These are phyloP conservation scores for Pseudogymnoascus sp. DNA, from an alignment of 2,329 filamentous ascomycete genomes.

Conservation along the genomic window DNA sequence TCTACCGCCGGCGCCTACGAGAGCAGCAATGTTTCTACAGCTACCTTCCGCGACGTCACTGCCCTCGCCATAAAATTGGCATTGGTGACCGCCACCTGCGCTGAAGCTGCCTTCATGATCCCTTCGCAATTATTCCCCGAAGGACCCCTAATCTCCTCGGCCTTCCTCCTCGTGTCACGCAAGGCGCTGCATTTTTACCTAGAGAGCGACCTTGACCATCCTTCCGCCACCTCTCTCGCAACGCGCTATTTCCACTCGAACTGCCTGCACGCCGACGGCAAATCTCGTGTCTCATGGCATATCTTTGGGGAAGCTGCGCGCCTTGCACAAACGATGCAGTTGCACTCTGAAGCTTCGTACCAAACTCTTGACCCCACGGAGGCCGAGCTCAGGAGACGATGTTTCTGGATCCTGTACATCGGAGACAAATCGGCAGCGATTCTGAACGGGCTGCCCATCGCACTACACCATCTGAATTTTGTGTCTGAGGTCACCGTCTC, in stretches of 20 bases:
- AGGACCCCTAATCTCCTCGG: conserved; percentile 19
- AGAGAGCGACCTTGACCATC: conserved; percentile 34
- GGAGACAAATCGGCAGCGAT: conserved; percentile 15
- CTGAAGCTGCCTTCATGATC: conserved; percentile 33
- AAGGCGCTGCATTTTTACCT: conserved; percentile 32
- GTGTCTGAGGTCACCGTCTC: conserved; percentile 32
- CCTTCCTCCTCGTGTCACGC: conserved; percentile 34
- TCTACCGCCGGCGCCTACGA: neutral
- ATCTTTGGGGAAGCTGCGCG: conserved; percentile 37
- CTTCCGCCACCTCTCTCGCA: conserved; percentile 34
- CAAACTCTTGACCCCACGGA: conserved; percentile 31
- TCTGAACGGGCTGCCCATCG: conserved; percentile 33
- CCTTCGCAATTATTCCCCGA: conserved; percentile 33
- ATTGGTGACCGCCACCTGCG: conserved; percentile 36
- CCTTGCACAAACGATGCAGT: conserved; percentile 35
- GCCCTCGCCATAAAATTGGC: conserved; percentile 24
- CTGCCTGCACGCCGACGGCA: conserved; percentile 35
- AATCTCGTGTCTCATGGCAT: conserved; percentile 36
- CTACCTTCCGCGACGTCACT: neutral
- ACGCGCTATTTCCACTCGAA: conserved; percentile 39
- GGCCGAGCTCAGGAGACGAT: conserved; percentile 21
- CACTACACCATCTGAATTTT: conserved; percentile 36
- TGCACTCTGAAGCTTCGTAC: conserved; percentile 33
- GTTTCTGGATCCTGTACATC: conserved; percentile 14
- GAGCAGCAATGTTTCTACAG: neutral